Conservation (phyloP, 2,329 filamentous ascomycete genomes). For the Fusarium drepaniforme region DNA sequence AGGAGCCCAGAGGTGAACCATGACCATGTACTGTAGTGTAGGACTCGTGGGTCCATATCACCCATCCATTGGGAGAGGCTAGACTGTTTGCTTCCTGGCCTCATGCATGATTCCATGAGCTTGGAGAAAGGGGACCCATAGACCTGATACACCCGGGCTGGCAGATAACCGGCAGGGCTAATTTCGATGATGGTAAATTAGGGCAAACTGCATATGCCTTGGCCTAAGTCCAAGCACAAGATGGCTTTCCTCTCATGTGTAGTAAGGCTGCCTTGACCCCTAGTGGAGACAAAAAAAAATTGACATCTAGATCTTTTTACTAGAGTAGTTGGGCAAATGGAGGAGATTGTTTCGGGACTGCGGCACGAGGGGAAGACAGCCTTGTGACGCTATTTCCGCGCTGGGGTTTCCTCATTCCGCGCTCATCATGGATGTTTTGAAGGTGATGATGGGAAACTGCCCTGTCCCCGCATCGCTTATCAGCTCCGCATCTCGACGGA, state of each 20-base stretch:
- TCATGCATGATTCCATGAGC: neutral
- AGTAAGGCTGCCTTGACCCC: neutral
- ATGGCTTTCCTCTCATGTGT: neutral
- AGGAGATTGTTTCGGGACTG: neutral
- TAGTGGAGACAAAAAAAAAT: neutral
- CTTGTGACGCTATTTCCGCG: neutral
- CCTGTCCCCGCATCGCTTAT: neutral
- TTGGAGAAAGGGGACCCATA: constrained; percentile 6
- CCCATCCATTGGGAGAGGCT: neutral
- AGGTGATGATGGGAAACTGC: neutral
- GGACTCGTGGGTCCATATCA: neutral
- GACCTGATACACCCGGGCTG: constrained; percentile 22
- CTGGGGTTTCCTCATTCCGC: neutral
- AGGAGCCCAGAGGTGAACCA: neutral
- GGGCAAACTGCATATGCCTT: constrained; percentile 1
- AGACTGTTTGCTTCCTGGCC: neutral
- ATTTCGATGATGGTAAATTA: neutral
- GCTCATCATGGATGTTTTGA: neutral
- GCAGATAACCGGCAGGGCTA: neutral
- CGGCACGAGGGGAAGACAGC: neutral
- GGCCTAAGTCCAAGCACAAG: constrained; percentile 12
- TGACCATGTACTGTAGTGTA: no score
- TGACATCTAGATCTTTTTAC: neutral
- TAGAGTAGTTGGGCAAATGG: neutral
- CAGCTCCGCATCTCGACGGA: neutral